Percentiles rank a stretch among this genome's conserved stretches.
Evolutionary conservation across 2,329 filamentous ascomycete genomes (phyloP).

Genomic region (Penicillium sp.): DNA sequence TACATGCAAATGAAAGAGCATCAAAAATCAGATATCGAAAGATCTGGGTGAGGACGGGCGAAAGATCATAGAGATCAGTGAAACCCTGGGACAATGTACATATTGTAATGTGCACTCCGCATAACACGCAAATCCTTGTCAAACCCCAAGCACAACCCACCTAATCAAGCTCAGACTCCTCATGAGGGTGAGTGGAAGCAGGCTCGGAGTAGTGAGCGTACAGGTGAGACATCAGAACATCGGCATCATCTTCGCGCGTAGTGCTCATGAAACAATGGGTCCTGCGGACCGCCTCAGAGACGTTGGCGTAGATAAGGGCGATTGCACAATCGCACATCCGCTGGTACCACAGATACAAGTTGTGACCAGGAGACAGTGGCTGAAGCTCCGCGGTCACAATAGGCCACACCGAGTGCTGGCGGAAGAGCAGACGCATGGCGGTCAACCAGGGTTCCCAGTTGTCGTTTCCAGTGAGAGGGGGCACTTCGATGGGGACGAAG

Average conservation of each 20-base stretch:
- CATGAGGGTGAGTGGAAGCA: background rate
- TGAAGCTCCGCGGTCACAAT: background rate
- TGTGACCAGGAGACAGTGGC: background rate
- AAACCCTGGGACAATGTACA: background rate
- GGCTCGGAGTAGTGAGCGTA: slow-evolving; percentile 1
- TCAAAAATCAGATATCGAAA: background rate
- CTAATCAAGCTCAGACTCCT: background rate
- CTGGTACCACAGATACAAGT: slow-evolving; percentile 9
- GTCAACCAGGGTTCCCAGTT: slow-evolving; percentile 6
- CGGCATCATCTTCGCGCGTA: background rate
- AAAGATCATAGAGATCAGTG: no score
- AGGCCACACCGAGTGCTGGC: slow-evolving; percentile 13
- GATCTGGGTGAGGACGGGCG: background rate
- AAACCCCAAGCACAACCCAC: background rate
- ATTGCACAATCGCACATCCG: slow-evolving; percentile 9
- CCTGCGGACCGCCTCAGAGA: slow-evolving; percentile 1
- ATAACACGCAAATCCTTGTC: background rate
- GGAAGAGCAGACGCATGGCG: slow-evolving; percentile 6
- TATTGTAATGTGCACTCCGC: background rate
- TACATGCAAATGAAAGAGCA: background rate
- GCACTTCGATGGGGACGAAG: slow-evolving; percentile 1
- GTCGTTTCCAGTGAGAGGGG: background rate
- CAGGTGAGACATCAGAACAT: slow-evolving; percentile 1
- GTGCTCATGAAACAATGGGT: background rate
- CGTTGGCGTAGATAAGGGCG: slow-evolving; percentile 1